Conservation (phyloP, 805 yeast genomes). For the Isabelozyma pseudorhagii region DNA sequence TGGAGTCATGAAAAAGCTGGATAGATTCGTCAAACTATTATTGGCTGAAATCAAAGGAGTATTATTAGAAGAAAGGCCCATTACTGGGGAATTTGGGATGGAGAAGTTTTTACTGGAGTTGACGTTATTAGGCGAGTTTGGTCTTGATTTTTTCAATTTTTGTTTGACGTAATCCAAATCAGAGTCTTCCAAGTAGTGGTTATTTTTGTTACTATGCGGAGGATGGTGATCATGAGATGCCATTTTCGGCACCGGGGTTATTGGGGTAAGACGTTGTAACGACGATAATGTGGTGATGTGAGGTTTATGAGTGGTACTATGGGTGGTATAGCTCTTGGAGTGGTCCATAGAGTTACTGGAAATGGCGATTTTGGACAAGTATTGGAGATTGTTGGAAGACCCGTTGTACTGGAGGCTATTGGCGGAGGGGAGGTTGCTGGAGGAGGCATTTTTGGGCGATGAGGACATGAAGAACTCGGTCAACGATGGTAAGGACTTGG, state of each 20-base stretch:
- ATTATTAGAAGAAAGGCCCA: constrained; percentile 35
- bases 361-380: constrained; percentile 21
- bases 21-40: constrained; percentile 36
- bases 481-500: constrained; percentile 53
- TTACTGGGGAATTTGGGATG: constrained; percentile 42
- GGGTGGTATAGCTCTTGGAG: constrained; percentile 12
- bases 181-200: constrained; percentile 33
- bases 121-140: constrained; percentile 41
- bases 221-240: background rate
- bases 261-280: constrained; percentile 63
- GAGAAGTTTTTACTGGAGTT: constrained; percentile 25
- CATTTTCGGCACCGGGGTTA: constrained; percentile 18
- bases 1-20: constrained; percentile 34
- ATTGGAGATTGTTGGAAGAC: constrained; percentile 16
- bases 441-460: background rate
- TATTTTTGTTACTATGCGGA: background rate
- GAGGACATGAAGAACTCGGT: constrained; percentile 39
- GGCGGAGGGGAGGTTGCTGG: constrained; percentile 3
- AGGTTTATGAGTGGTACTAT: constrained; percentile 11
- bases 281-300: constrained; percentile 41
- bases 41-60: constrained; percentile 44
- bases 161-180: constrained; percentile 47
- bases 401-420: constrained; percentile 9
- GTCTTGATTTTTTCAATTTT: constrained; percentile 45
- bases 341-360: constrained; percentile 5